These are phyloP conservation scores for Protea cynaroides DNA, from an alignment of 164 flowering plant species.

Conservation along the genomic window DNA sequence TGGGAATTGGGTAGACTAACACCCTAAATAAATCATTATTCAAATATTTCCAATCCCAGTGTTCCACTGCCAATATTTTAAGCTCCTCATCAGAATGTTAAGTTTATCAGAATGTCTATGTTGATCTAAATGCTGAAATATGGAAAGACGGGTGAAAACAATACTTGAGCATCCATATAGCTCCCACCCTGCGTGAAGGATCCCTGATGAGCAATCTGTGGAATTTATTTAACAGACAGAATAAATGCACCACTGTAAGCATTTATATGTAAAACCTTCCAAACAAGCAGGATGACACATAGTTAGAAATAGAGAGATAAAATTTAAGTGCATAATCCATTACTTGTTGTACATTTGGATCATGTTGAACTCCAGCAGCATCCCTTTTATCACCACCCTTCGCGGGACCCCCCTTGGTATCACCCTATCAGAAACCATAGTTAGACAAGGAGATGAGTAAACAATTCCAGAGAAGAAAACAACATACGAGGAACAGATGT, in stretches of 20 bases:
- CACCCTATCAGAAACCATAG: slow-evolving; percentile 20
- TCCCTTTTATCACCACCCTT: slow-evolving; percentile 33
- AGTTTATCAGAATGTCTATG: no score
- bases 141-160: background rate
- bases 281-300: background rate
- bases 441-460: background rate
- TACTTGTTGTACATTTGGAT: slow-evolving; percentile 19
- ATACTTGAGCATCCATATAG: slow-evolving; percentile 27
- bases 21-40: no score
- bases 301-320: background rate
- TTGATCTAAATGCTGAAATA: background rate
- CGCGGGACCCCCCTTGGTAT: slow-evolving; percentile 18
- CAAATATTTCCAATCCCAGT: no score
- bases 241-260: background rate
- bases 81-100: no score
- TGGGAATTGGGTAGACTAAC: no score
- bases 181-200: slow-evolving; percentile 21
- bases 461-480: background rate
- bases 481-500: background rate
- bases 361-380: slow-evolving; percentile 12
- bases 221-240: background rate
- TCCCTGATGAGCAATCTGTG: slow-evolving; percentile 24
- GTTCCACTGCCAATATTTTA: no score
- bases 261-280: background rate
- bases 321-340: background rate